Evolutionary conservation across 176 grass and related monocot species (phyloP).

Genomic region (Hordeum vulgare): DNA sequence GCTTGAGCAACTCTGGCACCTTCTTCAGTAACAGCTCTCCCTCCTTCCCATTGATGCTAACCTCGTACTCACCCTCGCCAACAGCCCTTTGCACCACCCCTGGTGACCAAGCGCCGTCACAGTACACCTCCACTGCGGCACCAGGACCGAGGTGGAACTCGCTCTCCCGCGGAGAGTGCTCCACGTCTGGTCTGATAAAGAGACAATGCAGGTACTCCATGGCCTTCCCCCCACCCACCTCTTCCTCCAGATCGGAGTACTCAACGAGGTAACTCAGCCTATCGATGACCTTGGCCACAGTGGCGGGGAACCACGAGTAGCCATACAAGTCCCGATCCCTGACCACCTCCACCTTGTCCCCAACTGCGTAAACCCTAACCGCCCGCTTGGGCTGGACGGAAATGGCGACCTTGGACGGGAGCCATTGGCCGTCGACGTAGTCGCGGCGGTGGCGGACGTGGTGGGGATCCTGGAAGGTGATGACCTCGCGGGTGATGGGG

Average conservation of each 20-base stretch:
- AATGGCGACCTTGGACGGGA: conserved; percentile 2
- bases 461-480: conserved; percentile 15
- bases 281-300: conserved; percentile 23
- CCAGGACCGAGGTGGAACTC: conserved; percentile 13
- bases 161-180: not conserved
- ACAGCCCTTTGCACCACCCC: conserved; percentile 20
- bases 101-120: conserved; percentile 37
- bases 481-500: conserved; percentile 53
- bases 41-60: not conserved
- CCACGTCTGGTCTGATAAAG: conserved; percentile 37
- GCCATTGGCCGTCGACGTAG: conserved; percentile 35
- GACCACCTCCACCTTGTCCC: conserved; percentile 51
- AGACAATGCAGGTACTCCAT: conserved; percentile 49
- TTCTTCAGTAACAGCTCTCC: conserved; percentile 1
- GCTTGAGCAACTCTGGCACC: conserved; percentile 28
- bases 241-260: conserved; percentile 34
- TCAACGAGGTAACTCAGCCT: conserved; percentile 33
- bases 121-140: conserved; percentile 37
- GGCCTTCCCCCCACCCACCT: not conserved
- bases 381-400: not conserved
- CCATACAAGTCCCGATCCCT: conserved; percentile 31
- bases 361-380: conserved; percentile 11
- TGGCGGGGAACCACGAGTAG: conserved; percentile 55
- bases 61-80: conserved; percentile 16
- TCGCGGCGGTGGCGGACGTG: conserved; percentile 43